phyloP scores from a whole-genome alignment of 1,284 basidiomycete genomes.

The Trametes pubescens region DNA sequence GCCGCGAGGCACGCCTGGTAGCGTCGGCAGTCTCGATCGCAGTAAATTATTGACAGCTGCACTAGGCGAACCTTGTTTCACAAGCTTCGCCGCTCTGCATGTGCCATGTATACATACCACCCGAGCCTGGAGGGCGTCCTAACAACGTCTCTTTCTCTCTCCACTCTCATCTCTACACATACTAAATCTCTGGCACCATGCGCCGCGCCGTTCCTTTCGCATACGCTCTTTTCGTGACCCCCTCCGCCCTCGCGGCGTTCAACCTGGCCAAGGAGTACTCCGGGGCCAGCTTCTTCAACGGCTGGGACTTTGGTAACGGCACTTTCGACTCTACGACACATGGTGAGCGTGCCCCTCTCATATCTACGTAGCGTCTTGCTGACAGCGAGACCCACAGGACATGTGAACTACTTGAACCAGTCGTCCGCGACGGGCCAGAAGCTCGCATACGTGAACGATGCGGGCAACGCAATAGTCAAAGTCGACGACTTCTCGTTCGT shows the following conservation, averaged over 20 bases:
- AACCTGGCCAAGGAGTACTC: constrained; percentile 45
- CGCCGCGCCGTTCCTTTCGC: constrained; percentile 17
- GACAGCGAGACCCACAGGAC: constrained; percentile 46
- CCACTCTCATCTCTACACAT: not conserved
- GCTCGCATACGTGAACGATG: constrained; percentile 61
- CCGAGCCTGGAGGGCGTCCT: not conserved
- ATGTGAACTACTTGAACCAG: constrained; percentile 56
- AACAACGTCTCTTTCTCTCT: constrained; percentile 3
- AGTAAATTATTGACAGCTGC: not conserved
- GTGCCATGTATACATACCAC: not conserved
- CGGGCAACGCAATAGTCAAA: constrained; percentile 62
- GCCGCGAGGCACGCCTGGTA: not conserved
- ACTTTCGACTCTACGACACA: constrained; percentile 58
- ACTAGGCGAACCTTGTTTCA: not conserved
- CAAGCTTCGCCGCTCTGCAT: not conserved
- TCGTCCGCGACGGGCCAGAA: constrained; percentile 50
- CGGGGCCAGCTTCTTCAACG: constrained; percentile 55
- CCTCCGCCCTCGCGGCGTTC: constrained; percentile 19
- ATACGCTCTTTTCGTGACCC: constrained; percentile 23
- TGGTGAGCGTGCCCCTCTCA: constrained; percentile 21
- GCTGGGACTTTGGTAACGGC: constrained; percentile 60
- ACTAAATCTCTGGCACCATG: constrained; percentile 9
- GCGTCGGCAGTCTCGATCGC: constrained; percentile 1
- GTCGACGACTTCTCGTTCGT: constrained; percentile 65
- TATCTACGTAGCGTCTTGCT: not conserved